Evolutionary conservation across 495 filamentous ascomycete genomes (phyloP), one percentile per base, ranked within the genome.

Genomic region (Xylaria grammica): DNA sequence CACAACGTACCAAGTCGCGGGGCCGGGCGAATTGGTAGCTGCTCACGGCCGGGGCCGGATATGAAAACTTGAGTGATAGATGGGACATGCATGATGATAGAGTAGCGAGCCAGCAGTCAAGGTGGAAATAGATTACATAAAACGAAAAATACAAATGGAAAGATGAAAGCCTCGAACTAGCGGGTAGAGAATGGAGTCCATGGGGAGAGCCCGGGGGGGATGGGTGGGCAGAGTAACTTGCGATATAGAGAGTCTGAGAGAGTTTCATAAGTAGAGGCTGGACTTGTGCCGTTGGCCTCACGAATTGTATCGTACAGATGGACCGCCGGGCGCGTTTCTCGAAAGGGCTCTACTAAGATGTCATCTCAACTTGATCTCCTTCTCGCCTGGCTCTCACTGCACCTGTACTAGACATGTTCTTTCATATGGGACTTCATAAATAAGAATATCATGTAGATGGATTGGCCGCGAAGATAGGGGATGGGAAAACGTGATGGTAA

Each of bases 161-260:
- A 38, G 30, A 40, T 27, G 4, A 10, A n/a, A 55, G 13, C 22
- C 8, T 19, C n/a, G 19, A 53, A 26, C 34, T 4, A 8, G 6
- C n/a, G 26, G 24, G 17, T 6, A 11, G 13, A 20, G 13, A 2
- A 30, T 20, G 26, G 9, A 44, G 38, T 30, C 26, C 8, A 27
- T 10, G 26, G 20, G 17, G 54, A 45, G 40, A 6, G 20, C 52
- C 34, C 20, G 27, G 52, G 17, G 7, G 34, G 19, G 52, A 2
- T n/a, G n/a, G 5, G 34, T 55, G 38, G 36, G 26, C 15, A 45
- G 54, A 44, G 38, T 15, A 44, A 57, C 54, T 27, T 44, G 29
- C 36, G 36, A 57, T 45, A 19, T n/a, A 19, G 17, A 20, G 24
- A 22, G 4, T 36, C 26, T 34, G 1, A 27, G 49, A 38, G 30